Conservation (phyloP, 805 yeast genomes). For the Jamesozyma hellenica region DNA sequence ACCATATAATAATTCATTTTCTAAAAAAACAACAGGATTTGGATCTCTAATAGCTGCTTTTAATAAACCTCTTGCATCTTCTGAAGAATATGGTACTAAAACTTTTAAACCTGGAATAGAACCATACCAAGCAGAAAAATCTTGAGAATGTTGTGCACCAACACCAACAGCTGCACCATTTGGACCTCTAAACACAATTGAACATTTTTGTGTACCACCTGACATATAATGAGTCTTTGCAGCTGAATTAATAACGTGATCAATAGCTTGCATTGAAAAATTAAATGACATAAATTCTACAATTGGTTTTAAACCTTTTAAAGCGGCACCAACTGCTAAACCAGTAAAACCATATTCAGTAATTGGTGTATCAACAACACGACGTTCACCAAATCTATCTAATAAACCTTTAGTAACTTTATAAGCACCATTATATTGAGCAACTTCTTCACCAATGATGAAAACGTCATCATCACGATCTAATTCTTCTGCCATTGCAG, state of each 20-base stretch:
- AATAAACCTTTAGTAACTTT: constrained; percentile 91
- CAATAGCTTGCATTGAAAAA: constrained; percentile 99
- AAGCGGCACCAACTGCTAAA: constrained; percentile 89
- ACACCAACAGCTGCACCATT: constrained; percentile 99
- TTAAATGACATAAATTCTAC: constrained; percentile 99
- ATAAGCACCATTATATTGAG: constrained; percentile 98
- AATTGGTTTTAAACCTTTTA: constrained; percentile 90
- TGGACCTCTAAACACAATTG: constrained; percentile 97
- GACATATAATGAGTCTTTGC: constrained; percentile 99
- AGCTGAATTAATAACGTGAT: constrained; percentile 95
- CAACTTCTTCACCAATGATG: constrained; percentile 98
- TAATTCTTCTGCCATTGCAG: constrained; percentile 93
- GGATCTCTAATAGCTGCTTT: constrained; percentile 98
- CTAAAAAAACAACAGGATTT: constrained; percentile 91
- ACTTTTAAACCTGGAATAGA: constrained; percentile 97
- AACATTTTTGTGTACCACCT: constrained; percentile 97
- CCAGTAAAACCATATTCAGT: constrained; percentile 99
- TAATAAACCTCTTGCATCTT: constrained; percentile 89
- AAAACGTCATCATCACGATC: constrained; percentile 91
- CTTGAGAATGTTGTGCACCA: constrained; percentile 98
- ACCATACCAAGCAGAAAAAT: constrained; percentile 96
- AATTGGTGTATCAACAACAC: constrained; percentile 93
- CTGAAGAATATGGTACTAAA: constrained; percentile 87
- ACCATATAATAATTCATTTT: constrained; percentile 91
- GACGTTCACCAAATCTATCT: constrained; percentile 89